Evolutionary conservation across 2,329 filamentous ascomycete species (phyloP).

Genomic region (Aspergillus clavatus): DNA sequence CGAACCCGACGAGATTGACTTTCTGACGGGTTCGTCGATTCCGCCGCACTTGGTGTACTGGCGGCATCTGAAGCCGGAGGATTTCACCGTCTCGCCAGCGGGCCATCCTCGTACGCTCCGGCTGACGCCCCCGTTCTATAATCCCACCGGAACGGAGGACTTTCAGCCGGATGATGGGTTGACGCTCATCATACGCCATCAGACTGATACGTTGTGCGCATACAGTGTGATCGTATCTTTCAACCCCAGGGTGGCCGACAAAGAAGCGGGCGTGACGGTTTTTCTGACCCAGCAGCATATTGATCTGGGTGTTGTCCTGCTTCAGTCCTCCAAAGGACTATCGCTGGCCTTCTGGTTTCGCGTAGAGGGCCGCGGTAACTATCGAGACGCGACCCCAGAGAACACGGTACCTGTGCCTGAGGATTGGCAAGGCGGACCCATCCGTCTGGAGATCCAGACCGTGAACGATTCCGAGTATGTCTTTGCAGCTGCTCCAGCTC

Average conservation of each 20-base stretch:
- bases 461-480: slow-evolving; percentile 3
- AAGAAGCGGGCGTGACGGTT: slow-evolving; percentile 15
- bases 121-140: slow-evolving; percentile 47
- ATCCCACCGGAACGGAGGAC: slow-evolving; percentile 50
- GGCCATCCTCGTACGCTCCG: slow-evolving; percentile 44
- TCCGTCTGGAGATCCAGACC: slow-evolving; percentile 4
- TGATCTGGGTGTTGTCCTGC: slow-evolving; percentile 13
- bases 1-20: slow-evolving; percentile 45
- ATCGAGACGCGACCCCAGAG: background rate
- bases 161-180: slow-evolving; percentile 6
- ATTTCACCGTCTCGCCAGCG: slow-evolving; percentile 45
- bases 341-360: background rate
- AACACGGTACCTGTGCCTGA: background rate
- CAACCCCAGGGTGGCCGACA: background rate
- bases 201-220: slow-evolving; percentile 17
- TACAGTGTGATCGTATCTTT: slow-evolving; percentile 13
- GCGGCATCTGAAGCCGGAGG: slow-evolving; percentile 45
- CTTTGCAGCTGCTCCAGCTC: background rate
- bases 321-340: slow-evolving; percentile 4
- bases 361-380: background rate
- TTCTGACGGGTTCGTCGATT: slow-evolving; percentile 41
- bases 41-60: slow-evolving; percentile 55
- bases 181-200: slow-evolving; percentile 10
- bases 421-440: slow-evolving; percentile 3
- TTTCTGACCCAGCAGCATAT: slow-evolving; percentile 19